Conservation (phyloP, 208 protist genomes). For the Wallacemonas sp. region DNA sequence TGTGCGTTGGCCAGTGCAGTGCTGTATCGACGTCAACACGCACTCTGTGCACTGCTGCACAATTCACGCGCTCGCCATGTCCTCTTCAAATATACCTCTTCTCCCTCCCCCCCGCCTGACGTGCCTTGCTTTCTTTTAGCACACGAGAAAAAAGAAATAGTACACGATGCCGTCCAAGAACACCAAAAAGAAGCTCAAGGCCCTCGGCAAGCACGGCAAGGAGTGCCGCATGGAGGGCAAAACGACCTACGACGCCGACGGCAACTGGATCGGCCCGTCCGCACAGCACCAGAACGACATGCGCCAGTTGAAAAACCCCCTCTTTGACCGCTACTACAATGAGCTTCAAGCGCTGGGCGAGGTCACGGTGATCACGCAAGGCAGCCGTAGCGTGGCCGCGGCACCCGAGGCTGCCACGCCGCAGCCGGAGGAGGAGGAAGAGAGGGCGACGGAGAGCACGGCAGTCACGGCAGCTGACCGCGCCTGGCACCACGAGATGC, state of each 20-base stretch:
- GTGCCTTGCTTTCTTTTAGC: not conserved
- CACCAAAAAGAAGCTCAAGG: constrained; percentile 66
- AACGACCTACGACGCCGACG: constrained; percentile 71
- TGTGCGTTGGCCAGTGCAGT: too few relatives aligned
- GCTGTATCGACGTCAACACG: too few relatives aligned
- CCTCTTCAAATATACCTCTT: not conserved
- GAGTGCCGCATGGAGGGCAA: constrained; percentile 26
- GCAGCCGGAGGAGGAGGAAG: not conserved
- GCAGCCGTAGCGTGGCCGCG: constrained; percentile 6
- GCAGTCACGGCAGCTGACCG: not conserved
- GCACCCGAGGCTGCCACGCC: too few relatives aligned
- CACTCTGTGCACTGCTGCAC: too few relatives aligned
- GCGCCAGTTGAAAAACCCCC: constrained; percentile 41
- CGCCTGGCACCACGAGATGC: constrained; percentile 64
- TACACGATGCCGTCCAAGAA: constrained; percentile 39
- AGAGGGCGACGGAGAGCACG: not conserved
- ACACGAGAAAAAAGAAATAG: not conserved
- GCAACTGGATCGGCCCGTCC: constrained; percentile 49
- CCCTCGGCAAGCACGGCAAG: constrained; percentile 67
- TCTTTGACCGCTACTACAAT: constrained; percentile 73
- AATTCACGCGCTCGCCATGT: too few relatives aligned
- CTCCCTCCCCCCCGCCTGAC: not conserved
- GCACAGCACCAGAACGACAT: constrained; percentile 60
- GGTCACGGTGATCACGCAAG: constrained; percentile 21
- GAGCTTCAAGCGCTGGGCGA: constrained; percentile 63